These are phyloP conservation scores for Saccharomycopsis phalli DNA, from an alignment of 1,139 yeast species.

Conservation along the genomic window DNA sequence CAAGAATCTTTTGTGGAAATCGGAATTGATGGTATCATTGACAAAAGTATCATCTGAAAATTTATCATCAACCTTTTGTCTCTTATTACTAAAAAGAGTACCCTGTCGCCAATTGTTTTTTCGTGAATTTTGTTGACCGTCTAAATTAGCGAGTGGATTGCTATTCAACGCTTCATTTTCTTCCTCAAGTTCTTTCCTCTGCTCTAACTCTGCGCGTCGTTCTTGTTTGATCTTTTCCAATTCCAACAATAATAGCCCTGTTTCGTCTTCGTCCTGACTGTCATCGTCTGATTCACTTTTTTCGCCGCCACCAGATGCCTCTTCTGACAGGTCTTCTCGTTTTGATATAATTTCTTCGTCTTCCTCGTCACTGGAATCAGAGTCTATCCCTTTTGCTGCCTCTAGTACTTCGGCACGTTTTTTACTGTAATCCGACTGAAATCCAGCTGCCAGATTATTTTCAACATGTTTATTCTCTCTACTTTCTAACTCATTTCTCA, in stretches of 20 bases:
- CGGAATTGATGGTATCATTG: conserved; percentile 60
- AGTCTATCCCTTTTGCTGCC: conserved; percentile 23
- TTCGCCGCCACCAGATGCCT: background rate
- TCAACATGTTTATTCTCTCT: conserved; percentile 29
- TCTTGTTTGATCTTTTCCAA: conserved; percentile 22
- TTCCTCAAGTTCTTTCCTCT: conserved; percentile 21
- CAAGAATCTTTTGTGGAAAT: conserved; percentile 63
- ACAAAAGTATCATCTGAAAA: conserved; percentile 33
- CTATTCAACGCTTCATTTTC: conserved; percentile 20
- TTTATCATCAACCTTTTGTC: conserved; percentile 21
- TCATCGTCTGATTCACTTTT: background rate
- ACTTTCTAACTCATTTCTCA: conserved; percentile 24
- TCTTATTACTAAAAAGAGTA: conserved; percentile 32
- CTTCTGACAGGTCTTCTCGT: background rate
- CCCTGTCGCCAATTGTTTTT: conserved; percentile 51
- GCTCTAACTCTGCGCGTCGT: conserved; percentile 22
- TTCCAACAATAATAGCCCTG: conserved; percentile 19
- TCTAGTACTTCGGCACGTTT: conserved; percentile 20
- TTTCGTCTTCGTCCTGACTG: conserved; percentile 12
- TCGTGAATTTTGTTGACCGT: conserved; percentile 24
- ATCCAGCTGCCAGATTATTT: conserved; percentile 22
- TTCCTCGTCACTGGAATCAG: conserved; percentile 20
- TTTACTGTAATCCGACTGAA: conserved; percentile 18
- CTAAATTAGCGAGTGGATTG: conserved; percentile 22
- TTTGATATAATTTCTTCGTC: background rate